phyloP scores from a whole-genome alignment of 805 yeast species.

The Candida sonorensis region DNA sequence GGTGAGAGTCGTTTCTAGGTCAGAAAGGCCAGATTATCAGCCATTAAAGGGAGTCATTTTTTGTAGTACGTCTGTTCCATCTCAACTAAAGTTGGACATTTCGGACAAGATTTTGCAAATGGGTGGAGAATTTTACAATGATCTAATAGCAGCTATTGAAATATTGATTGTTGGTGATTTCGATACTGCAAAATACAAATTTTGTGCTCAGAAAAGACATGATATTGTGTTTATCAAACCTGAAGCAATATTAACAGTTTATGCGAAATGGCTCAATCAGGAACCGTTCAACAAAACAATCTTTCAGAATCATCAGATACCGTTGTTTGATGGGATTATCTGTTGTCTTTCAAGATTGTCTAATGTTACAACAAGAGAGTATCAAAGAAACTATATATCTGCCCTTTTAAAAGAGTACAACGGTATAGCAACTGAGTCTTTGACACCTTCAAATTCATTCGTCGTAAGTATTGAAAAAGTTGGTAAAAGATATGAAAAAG shows the following conservation, averaged over 20 bases:
- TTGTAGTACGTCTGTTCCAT: slow-evolving; percentile 50
- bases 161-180: slow-evolving; percentile 54
- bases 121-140: slow-evolving; percentile 54
- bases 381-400: slow-evolving; percentile 27
- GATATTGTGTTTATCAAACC: slow-evolving; percentile 54
- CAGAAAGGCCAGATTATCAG: too few relatives aligned
- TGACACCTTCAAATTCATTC: slow-evolving; percentile 36
- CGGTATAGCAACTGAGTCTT: slow-evolving; percentile 44
- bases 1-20: too few relatives aligned
- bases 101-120: slow-evolving; percentile 40
- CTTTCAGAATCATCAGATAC: slow-evolving; percentile 23
- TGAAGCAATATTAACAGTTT: slow-evolving; percentile 35
- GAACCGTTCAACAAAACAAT: slow-evolving; percentile 10
- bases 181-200: slow-evolving; percentile 49
- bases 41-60: slow-evolving; percentile 41
- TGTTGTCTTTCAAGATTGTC: slow-evolving; percentile 39
- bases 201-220: slow-evolving; percentile 40
- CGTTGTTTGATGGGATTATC: slow-evolving; percentile 38
- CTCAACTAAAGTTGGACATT: slow-evolving; percentile 34
- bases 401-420: slow-evolving; percentile 36
- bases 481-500: slow-evolving; percentile 49
- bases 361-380: slow-evolving; percentile 14
- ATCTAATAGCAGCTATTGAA: slow-evolving; percentile 55
- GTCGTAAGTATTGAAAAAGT: slow-evolving; percentile 42
- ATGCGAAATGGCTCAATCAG: slow-evolving; percentile 49